Percentiles rank a stretch among this genome's conserved stretches.
phyloP scores from a whole-genome alignment of 176 grass and related monocot genomes.

The Puccinellia tenuiflora region DNA sequence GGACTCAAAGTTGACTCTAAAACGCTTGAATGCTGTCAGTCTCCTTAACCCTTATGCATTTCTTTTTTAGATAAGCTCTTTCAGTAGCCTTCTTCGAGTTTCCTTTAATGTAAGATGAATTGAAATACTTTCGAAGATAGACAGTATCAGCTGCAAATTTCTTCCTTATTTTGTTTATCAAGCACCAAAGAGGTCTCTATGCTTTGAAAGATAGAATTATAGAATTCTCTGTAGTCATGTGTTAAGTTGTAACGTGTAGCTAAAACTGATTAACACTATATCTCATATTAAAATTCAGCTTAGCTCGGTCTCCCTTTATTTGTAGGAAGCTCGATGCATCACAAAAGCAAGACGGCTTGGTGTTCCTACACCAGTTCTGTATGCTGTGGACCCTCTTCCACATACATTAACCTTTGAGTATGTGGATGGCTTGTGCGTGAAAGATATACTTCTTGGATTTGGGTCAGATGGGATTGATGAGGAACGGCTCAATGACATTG shows the following conservation, averaged over 20 bases:
- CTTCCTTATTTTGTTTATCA: background rate
- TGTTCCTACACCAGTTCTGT: conserved; percentile 83
- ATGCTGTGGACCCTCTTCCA: conserved; percentile 65
- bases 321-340: conserved; percentile 92
- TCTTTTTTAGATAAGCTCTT: background rate
- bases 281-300: background rate
- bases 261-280: background rate
- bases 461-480: conserved; percentile 61
- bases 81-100: background rate
- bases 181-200: background rate
- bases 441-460: conserved; percentile 85
- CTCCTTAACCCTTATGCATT: conserved; percentile 10
- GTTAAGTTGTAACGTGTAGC: background rate
- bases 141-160: background rate
- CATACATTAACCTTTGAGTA: conserved; percentile 91
- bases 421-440: conserved; percentile 73
- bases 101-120: background rate
- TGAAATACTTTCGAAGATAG: background rate
- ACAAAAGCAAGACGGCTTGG: conserved; percentile 93
- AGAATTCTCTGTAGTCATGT: conserved; percentile 5
- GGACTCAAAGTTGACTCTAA: conserved; percentile 79
- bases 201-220: conserved; percentile 6
- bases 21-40: conserved; percentile 76
- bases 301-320: background rate
- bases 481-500: conserved; percentile 62